Base-by-base conservation (phyloP, 495 filamentous ascomycete species). In the Oidiodendron maius region DNA sequence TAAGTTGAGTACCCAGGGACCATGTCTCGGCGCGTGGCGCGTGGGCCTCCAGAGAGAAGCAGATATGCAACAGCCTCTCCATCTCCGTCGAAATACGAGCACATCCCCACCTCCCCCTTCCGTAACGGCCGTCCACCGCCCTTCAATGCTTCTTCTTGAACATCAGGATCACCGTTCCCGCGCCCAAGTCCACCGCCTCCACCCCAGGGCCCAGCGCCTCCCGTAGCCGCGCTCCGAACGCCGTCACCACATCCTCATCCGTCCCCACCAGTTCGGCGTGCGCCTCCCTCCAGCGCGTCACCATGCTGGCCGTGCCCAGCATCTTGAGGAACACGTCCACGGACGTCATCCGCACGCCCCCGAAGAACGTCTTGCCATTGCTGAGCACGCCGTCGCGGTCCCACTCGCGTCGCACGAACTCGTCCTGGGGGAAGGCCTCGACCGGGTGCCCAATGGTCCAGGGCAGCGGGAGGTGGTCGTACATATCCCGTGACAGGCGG, bases 381-480 rank as follows among this genome's bases (percentile, higher is more conserved):
- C 36, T 50, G n/a, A 57, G 41, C 0, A 51, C 35, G 4, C 53
- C 53, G 20, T 55, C 50, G 3, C 48, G 37, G 45, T 57, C 53
- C 16, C 42, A 60, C 2, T 51, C 51, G 37, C 48, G 42, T 21
- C 44, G 46, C 15, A 54, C 25, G 43, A 74, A 78, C 0, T 50
- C 48, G 0, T 21, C 45, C 55, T 70, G 24, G 0, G 71, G 66
- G 46, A 81, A 81, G 1, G 51, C 66, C 1, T 35, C 12, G 0
- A 70, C 61, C 1, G 66, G 55, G 2, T 50, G 43, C 4, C 49
- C 49, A 9, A 72, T 16, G 3, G 61, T 61, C 78, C 76, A 83
- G 4, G 78, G 78, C 5, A 83, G 59, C 12, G 56, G 57, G 1
- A 81, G 63, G 23, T 69, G 57, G 1, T 39, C 49, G 52, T 81